A percentile compares a stretch with the other conserved stretches of the same genome.
Conservation (phyloP, 108 stramenopile species). For the Stephanodiscus triporus region DNA sequence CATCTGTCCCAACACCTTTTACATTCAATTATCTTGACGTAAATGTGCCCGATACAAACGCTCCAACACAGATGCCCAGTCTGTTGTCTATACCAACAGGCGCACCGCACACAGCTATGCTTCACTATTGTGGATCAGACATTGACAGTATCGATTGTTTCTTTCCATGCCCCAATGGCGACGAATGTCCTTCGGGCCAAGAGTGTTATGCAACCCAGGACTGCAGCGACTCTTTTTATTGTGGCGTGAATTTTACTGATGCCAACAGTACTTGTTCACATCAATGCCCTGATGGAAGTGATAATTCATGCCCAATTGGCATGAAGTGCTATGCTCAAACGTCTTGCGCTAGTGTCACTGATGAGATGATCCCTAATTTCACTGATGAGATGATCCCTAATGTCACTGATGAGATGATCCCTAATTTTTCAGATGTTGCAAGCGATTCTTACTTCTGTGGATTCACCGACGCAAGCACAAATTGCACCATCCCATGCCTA, state of each 20-base stretch:
- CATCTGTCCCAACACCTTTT: constrained; percentile 1
- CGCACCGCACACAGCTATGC: constrained; percentile 42
- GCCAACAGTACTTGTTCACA: constrained; percentile 44
- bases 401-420: background rate
- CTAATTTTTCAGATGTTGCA: constrained; percentile 16
- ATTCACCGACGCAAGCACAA: background rate
- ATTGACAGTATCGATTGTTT: constrained; percentile 43
- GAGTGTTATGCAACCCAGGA: constrained; percentile 50
- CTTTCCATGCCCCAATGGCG: constrained; percentile 40
- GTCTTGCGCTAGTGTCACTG: constrained; percentile 21
- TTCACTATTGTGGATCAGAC: constrained; percentile 42
- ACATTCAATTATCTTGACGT: background rate
- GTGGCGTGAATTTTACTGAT: constrained; percentile 37
- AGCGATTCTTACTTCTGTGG: constrained; percentile 51
- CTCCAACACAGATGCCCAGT: background rate
- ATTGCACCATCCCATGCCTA: constrained; percentile 40
- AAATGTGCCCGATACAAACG: constrained; percentile 15
- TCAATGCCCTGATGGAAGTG: constrained; percentile 40
- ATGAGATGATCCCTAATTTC: background rate
- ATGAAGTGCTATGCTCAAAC: constrained; percentile 47
- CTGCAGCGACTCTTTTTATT: constrained; percentile 46
- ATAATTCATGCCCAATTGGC: constrained; percentile 31
- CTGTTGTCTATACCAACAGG: constrained; percentile 42
- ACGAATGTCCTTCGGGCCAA: constrained; percentile 41
- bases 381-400: background rate